Base-by-base conservation (phyloP, 441 rosid genomes). In the Pelargonium citronellum region DNA sequence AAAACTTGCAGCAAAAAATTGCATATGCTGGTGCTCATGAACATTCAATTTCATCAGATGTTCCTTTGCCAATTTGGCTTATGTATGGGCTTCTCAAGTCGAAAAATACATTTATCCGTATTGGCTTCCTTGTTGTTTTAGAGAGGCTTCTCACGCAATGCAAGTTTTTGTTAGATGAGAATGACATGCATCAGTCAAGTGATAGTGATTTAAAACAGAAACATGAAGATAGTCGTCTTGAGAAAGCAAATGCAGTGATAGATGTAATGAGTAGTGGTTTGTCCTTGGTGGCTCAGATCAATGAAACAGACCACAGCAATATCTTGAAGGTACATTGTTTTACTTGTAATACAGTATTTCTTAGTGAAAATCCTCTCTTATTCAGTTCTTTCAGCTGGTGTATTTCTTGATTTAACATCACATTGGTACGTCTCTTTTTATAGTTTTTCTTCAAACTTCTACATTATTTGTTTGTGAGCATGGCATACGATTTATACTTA, bases 81-180 rank as follows among this genome's bases (percentile, higher is more conserved):
- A 72, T 95, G 77, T 92, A 96, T 69, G 98, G 98, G 71, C 96
- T 95, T 79, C 80, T 95, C 80, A 95, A 92, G 87, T 95, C 99
- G 67, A 89, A 75, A 79, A 75, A 88, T 82, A 86, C 77, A 69
- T 43, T 79, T 62, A 88, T 87, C 69, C 83, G 99, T 78, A 87
- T 95, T 92, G 99, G 99, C 41, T 95, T 95, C 78, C 73, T 95
- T 67, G 83, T 88, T 76, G 82, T 92, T 76, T 83, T 95, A 22
- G 99, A 95, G 84, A 87, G 96, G 80, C 95, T 95, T 87, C 98
- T 95, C 70, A 89, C 89, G 91, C 87, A 92, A 37, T 92, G 95
- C 81, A 95, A 92, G 79, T 92, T 87, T 81, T 78, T 95, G 79
- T 75, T 95, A 80, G 99, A 92, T 71, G 97, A 91, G 85, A 83